A percentile compares a stretch with the other conserved stretches of the same genome.
phyloP scores from a whole-genome alignment of 1,139 yeast genomes.

The Debaryomycetaceae sp. region DNA sequence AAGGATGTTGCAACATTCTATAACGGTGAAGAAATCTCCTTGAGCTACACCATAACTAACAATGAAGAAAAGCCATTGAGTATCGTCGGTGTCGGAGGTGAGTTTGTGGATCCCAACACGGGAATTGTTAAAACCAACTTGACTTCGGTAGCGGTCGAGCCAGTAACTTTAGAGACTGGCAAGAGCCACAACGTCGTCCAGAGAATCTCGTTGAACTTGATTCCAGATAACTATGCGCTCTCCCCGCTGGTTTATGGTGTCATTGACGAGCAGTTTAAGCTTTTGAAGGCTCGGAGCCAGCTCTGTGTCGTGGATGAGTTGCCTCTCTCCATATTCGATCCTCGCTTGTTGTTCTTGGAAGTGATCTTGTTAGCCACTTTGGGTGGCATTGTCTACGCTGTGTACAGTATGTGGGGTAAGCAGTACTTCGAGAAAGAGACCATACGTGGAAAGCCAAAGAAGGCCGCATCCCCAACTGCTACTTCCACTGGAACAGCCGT shows the following conservation, averaged over 20 bases:
- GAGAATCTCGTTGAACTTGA: slow-evolving; percentile 51
- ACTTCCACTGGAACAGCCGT: slow-evolving; percentile 23
- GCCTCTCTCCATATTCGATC: slow-evolving; percentile 67
- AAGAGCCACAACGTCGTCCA: slow-evolving; percentile 50
- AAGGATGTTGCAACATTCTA: slow-evolving; percentile 39
- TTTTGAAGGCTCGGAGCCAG: slow-evolving; percentile 57
- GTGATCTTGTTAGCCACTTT: slow-evolving; percentile 49
- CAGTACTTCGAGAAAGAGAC: slow-evolving; percentile 28
- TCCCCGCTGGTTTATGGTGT: slow-evolving; percentile 59
- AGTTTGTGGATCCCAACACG: slow-evolving; percentile 54
- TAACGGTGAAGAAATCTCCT: slow-evolving; percentile 54
- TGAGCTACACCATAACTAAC: slow-evolving; percentile 56
- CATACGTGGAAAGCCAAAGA: slow-evolving; percentile 12
- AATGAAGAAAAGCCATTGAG: slow-evolving; percentile 50
- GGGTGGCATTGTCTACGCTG: slow-evolving; percentile 48
- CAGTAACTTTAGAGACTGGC: slow-evolving; percentile 51
- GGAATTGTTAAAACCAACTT: slow-evolving; percentile 56
- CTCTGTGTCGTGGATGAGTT: slow-evolving; percentile 60
- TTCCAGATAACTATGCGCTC: slow-evolving; percentile 57
- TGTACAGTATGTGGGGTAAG: slow-evolving; percentile 45
- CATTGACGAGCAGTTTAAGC: slow-evolving; percentile 50
- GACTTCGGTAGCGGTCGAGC: slow-evolving; percentile 65
- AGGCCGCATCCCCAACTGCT: slow-evolving; percentile 24
- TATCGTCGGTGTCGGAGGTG: slow-evolving; percentile 74
- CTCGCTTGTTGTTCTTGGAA: slow-evolving; percentile 65